Evolutionary conservation across 116 monocot species (phyloP).

Genomic region (Cymodocea nodosa): DNA sequence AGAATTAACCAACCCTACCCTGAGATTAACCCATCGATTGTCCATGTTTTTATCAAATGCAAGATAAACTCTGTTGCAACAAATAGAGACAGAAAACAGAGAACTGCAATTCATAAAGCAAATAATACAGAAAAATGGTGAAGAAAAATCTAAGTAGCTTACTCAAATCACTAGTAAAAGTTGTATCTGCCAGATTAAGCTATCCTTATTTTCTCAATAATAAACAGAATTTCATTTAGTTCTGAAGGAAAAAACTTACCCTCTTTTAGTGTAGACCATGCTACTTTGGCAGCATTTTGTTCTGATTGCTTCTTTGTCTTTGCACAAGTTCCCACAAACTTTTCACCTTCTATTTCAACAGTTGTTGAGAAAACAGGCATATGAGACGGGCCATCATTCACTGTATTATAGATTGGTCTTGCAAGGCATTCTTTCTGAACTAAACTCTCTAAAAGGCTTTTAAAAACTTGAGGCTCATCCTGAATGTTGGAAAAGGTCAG

Average conservation of each 20-base stretch:
- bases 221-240: not conserved
- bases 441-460: slow-evolving; percentile 44
- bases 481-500: not conserved
- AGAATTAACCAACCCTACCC: too few relatives aligned
- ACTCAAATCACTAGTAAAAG: too few relatives aligned
- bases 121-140: not conserved
- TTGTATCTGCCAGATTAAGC: not conserved
- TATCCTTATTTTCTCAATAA: not conserved
- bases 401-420: slow-evolving; percentile 41
- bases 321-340: slow-evolving; percentile 41
- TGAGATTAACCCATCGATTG: too few relatives aligned
- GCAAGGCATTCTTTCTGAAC: slow-evolving; percentile 41
- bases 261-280: slow-evolving; percentile 34
- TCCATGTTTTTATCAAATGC: too few relatives aligned
- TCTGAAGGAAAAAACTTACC: slow-evolving; percentile 25
- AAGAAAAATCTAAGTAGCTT: not conserved
- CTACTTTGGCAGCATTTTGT: slow-evolving; percentile 83
- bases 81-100: not conserved
- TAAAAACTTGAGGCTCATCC: slow-evolving; percentile 32
- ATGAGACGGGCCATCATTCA: slow-evolving; percentile 24
- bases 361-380: slow-evolving; percentile 37
- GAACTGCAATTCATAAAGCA: not conserved
- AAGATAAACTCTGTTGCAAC: not conserved
- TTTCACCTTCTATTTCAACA: slow-evolving; percentile 46
- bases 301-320: slow-evolving; percentile 78